Base-by-base conservation (phyloP, 768 basidiomycete genomes). In the Phlebiopsis flavidoalba region DNA sequence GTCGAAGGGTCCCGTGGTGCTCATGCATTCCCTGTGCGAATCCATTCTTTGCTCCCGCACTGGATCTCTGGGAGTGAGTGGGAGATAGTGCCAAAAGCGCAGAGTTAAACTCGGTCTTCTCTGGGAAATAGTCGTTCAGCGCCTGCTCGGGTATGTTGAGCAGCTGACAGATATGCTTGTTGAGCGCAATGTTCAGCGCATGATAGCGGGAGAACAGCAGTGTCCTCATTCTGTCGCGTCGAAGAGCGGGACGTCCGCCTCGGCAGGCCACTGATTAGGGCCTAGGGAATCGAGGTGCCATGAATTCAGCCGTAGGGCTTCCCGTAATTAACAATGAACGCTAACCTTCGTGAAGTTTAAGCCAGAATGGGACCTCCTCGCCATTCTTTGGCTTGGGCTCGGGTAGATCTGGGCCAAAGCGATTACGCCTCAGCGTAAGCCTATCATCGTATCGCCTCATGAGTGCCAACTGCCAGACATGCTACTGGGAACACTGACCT, bases 1-100 rank as follows among this genome's bases (percentile, higher is more conserved):
- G 70, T 71, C 12, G 68, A 69, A 1, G 72, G 72, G 58, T 73
- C 70, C 11, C 72, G n/a, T n/a, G 69, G 57, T 71, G 72, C 60
- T 73, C 70, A 49, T 71, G 72, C 70, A 73, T 71, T 5, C 70
- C 72, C 53, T 69, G 63, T 26, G 68, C 67, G 52, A 73, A 73
- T 12, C 69, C 72, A 50, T 69, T 58, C 60, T 60, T 63, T 15
- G 65, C 69, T 37, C 62, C 57, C 45, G 60, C 21, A n/a, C 22
- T 24, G 51, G 21, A 69, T 65, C 43, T 68, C 70, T 0, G 62
- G 63, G 15, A n/a, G 61, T 69, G 19, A 69, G 19, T 19, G 72
- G 68, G 56, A 71, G 66, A 52, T 73, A 71, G 59, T 71, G 72
- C 72, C 70, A 73, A n/a, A n/a, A 73, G 37, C 10, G 70, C 70